Conservation (phyloP, 306 rosid species). For the Heteromeles arbutifolia region DNA sequence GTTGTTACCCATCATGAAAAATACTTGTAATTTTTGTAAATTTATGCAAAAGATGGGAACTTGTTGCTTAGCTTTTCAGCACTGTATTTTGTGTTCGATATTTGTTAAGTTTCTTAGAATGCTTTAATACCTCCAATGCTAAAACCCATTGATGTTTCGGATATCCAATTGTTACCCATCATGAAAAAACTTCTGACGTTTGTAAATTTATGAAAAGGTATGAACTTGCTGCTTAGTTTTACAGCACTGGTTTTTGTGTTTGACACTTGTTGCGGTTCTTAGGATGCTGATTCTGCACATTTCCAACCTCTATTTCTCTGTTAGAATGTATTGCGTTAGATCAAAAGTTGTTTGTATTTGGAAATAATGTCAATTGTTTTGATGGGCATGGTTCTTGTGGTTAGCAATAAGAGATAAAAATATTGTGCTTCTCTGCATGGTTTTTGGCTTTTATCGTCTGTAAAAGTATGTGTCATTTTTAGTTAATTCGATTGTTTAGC, state of each 20-base stretch:
- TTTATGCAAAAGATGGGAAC: not conserved
- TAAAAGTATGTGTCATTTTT: not conserved
- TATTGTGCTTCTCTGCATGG: not conserved
- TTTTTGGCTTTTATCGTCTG: not conserved
- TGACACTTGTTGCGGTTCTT: not conserved
- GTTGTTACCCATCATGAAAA: not conserved
- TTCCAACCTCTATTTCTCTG: not conserved
- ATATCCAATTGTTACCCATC: not conserved
- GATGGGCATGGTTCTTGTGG: not conserved
- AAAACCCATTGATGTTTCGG: not conserved
- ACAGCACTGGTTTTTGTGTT: not conserved
- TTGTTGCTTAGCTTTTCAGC: not conserved
- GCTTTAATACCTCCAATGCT: not conserved
- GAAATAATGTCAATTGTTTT: not conserved
- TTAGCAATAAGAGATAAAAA: not conserved
- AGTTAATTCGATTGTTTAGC: conserved; percentile 9
- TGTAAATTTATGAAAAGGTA: not conserved
- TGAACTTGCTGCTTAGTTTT: not conserved
- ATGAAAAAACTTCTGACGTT: not conserved
- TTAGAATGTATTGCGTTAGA: not conserved
- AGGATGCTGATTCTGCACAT: not conserved
- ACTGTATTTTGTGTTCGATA: not conserved
- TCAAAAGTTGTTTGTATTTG: not conserved
- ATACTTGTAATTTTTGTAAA: not conserved
- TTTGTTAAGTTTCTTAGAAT: not conserved